These are phyloP conservation scores for Apiotrichum gracile DNA, from an alignment of 1,284 basidiomycete species.

Conservation along the genomic window DNA sequence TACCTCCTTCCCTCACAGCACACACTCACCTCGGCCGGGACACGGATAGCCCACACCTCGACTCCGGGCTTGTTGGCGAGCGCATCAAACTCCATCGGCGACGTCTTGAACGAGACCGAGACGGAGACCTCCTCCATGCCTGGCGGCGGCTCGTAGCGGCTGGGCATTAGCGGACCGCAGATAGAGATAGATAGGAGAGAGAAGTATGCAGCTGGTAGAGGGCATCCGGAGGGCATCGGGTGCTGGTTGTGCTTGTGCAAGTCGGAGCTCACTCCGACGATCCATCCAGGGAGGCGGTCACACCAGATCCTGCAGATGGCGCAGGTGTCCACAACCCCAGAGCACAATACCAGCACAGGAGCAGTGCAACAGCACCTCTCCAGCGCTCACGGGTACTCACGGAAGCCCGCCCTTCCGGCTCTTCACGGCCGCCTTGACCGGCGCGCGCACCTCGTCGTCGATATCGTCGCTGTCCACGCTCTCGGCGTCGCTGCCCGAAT, in stretches of 20 bases:
- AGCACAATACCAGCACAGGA: too few species aligned
- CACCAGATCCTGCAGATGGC: too few species aligned
- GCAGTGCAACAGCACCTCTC: too few species aligned
- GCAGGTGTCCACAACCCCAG: too few species aligned
- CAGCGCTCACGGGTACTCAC: too few species aligned
- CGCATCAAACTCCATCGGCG: constrained; percentile 40
- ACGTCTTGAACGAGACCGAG: constrained; percentile 21
- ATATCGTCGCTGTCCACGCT: background rate
- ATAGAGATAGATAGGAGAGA: background rate
- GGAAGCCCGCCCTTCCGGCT: background rate
- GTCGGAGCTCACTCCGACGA: too few species aligned
- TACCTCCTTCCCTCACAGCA: background rate
- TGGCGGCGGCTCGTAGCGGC: constrained; percentile 31
- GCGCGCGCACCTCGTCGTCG: background rate
- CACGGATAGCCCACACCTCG: constrained; percentile 45
- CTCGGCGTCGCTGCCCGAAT: background rate
- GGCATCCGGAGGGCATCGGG: too few species aligned
- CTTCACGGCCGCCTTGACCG: background rate
- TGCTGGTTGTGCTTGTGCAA: too few species aligned
- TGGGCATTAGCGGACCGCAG: background rate
- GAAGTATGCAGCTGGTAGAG: too few species aligned
- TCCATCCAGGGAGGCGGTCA: too few species aligned
- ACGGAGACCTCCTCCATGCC: constrained; percentile 33
- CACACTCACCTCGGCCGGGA: constrained; percentile 35
- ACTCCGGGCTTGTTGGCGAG: constrained; percentile 29